phyloP scores from a whole-genome alignment of 2,329 filamentous ascomycete species.

The Fusarium illudens region DNA sequence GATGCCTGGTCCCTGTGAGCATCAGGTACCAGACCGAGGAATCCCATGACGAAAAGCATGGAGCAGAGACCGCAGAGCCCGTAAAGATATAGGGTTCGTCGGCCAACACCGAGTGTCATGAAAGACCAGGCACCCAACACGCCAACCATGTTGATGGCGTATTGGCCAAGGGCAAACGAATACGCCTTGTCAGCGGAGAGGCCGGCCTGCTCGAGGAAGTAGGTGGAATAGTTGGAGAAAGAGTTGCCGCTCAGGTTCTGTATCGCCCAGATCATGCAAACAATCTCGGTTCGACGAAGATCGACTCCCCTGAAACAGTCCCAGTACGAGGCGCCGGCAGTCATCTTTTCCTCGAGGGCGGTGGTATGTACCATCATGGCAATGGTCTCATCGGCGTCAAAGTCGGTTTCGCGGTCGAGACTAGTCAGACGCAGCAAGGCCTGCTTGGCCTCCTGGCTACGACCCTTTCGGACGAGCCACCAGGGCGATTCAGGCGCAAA shows the following conservation, averaged over 20 bases:
- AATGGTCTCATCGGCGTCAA: constrained; percentile 84
- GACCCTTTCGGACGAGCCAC: constrained; percentile 77
- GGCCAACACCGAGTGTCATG: constrained; percentile 78
- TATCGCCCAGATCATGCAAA: constrained; percentile 71
- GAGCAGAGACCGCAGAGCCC: constrained; percentile 76
- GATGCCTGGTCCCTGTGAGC: constrained; percentile 67
- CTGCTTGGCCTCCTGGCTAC: constrained; percentile 70
- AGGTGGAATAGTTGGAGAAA: constrained; percentile 72
- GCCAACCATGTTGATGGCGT: constrained; percentile 79
- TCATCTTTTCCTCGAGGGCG: constrained; percentile 79
- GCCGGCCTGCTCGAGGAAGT: constrained; percentile 69
- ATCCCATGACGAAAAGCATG: constrained; percentile 86
- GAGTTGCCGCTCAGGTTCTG: constrained; percentile 71
- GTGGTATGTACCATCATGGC: constrained; percentile 95
- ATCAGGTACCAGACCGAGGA: constrained; percentile 77
- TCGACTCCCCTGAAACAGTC: constrained; percentile 88
- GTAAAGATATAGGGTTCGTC: constrained; percentile 78
- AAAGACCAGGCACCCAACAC: constrained; percentile 84
- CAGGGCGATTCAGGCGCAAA: constrained; percentile 77
- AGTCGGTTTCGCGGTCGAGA: constrained; percentile 70
- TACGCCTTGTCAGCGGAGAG: constrained; percentile 62
- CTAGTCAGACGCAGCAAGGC: constrained; percentile 73
- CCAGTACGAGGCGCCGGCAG: constrained; percentile 74
- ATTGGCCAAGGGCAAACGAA: constrained; percentile 69
- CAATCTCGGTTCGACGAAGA: constrained; percentile 77